phyloP scores from a whole-genome alignment of 345 rosid species.

The Eucalyptus dawsonii region DNA sequence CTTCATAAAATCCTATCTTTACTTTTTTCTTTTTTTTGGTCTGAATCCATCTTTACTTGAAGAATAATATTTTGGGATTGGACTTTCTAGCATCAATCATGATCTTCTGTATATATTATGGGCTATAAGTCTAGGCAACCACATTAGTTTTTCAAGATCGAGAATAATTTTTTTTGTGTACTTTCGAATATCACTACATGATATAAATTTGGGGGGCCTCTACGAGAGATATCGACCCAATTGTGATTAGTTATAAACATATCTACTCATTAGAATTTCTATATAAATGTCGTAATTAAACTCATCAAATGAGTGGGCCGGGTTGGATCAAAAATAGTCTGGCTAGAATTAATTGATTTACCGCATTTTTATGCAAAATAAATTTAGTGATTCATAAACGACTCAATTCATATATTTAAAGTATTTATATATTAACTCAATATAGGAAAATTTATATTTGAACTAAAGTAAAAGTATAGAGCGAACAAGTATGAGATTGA shows the following conservation, averaged over 20 bases:
- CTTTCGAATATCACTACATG: fast-evolving
- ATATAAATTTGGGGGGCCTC: background rate
- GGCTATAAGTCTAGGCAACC: background rate
- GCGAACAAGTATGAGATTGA: fast-evolving
- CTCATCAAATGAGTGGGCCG: background rate
- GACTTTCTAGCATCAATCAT: background rate
- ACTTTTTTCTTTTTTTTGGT: background rate
- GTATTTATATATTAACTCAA: too few species aligned
- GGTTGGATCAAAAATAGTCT: fast-evolving
- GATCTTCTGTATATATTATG: background rate
- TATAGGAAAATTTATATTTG: too few species aligned
- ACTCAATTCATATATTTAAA: too few species aligned
- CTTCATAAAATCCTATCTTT: background rate
- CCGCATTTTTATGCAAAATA: fast-evolving
- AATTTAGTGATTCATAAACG: fast-evolving
- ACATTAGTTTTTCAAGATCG: background rate
- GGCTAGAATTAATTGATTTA: too few species aligned
- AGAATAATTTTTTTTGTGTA: background rate
- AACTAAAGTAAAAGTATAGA: too few species aligned
- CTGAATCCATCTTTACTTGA: too few species aligned
- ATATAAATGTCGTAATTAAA: background rate
- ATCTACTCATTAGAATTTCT: background rate
- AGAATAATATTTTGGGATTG: background rate
- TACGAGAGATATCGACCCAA: fast-evolving
- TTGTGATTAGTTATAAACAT: fast-evolving